These are phyloP conservation scores for Dunaliella salina DNA, from an alignment of 163 green algal species.

Conservation along the genomic window DNA sequence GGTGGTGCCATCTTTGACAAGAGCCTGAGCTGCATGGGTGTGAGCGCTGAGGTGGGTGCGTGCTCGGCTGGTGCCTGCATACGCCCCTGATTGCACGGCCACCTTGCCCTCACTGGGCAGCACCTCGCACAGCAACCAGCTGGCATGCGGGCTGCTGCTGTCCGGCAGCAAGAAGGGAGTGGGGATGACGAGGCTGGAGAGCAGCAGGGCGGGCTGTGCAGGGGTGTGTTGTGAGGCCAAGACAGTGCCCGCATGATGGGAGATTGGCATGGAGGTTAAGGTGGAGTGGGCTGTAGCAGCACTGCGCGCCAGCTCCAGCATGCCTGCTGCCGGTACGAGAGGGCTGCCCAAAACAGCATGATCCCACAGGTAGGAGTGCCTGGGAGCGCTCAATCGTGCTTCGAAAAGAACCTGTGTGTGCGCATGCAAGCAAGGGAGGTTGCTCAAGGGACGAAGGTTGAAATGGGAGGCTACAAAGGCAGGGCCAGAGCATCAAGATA, in stretches of 20 bases:
- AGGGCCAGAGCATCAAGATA: no score
- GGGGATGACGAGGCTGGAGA: conserved; percentile 36
- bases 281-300: background rate
- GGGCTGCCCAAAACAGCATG: conserved; percentile 43
- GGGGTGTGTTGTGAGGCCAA: no score
- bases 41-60: background rate
- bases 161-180: conserved; percentile 39
- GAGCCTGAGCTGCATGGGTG: no score
- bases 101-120: background rate
- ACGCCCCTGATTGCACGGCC: background rate
- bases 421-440: no score
- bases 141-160: background rate
- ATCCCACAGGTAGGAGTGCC: conserved; percentile 39
- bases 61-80: background rate
- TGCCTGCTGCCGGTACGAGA: conserved; percentile 60
- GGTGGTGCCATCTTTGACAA: no score
- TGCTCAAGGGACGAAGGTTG: no score
- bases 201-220: background rate
- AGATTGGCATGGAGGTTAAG: background rate
- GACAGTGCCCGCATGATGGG: background rate
- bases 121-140: background rate
- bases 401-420: conserved; percentile 9
- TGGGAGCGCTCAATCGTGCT: background rate
- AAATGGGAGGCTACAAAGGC: no score
- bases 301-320: conserved; percentile 49